These are phyloP conservation scores for Gossypium sturtianum DNA, from an alignment of 345 rosid species.

Conservation along the genomic window DNA sequence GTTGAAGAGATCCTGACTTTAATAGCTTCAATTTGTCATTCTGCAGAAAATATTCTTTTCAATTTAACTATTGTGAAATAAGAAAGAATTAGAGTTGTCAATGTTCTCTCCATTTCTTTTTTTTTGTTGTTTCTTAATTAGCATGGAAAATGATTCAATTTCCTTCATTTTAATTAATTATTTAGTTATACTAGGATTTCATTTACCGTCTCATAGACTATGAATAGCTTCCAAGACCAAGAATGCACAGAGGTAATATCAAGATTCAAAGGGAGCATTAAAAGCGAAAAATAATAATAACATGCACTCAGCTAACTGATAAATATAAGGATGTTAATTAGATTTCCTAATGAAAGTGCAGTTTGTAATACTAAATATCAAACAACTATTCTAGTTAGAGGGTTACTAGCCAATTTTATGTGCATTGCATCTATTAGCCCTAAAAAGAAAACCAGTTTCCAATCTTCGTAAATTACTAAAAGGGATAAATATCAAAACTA, in stretches of 20 bases:
- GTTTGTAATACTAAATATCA: not conserved
- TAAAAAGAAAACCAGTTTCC: not conserved
- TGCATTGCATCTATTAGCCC: not conserved
- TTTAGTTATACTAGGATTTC: not conserved
- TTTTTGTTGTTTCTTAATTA: not conserved
- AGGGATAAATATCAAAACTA: not conserved
- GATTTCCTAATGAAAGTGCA: not conserved
- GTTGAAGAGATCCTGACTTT: constrained; percentile 93
- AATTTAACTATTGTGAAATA: constrained; percentile 2
- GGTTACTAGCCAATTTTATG: not conserved
- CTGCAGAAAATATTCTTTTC: constrained; percentile 41
- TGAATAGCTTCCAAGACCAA: not conserved
- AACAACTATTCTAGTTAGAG: not conserved
- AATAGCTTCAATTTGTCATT: constrained; percentile 86
- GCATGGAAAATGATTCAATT: not conserved
- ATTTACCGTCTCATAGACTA: not conserved
- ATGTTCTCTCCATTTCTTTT: not conserved
- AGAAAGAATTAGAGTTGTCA: not conserved
- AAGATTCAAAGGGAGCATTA: not conserved
- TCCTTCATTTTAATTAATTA: not conserved
- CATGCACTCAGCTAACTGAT: not conserved
- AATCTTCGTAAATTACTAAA: not conserved
- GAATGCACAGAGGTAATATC: not conserved
- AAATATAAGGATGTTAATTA: not conserved
- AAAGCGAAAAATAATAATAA: not conserved